Conservation (phyloP, 371 early-diverging fungal genomes). For the Mucor velutinosus region DNA sequence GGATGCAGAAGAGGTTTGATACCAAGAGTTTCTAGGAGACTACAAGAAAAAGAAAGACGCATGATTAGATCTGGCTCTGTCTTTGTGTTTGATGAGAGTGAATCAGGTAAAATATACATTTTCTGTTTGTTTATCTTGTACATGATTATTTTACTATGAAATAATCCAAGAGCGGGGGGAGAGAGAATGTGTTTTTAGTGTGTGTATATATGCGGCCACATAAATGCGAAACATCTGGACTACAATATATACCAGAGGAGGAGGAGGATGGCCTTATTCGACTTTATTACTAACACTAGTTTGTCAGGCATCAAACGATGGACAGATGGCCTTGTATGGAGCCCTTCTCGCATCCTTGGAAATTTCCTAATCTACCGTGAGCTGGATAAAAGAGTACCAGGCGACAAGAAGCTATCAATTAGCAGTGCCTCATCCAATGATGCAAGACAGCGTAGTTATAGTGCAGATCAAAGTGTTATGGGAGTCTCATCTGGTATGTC, state of each 20-base stretch:
- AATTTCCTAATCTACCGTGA: slow-evolving; percentile 71
- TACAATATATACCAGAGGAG: background rate
- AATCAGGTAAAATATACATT: slow-evolving; percentile 57
- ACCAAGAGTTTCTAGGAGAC: slow-evolving; percentile 66
- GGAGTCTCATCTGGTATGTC: slow-evolving; percentile 16
- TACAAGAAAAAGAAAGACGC: slow-evolving; percentile 71
- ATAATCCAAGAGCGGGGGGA: background rate
- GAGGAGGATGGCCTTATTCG: background rate
- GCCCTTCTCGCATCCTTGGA: slow-evolving; percentile 71
- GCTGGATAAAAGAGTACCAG: slow-evolving; percentile 47
- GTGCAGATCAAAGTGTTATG: slow-evolving; percentile 36
- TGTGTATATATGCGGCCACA: background rate
- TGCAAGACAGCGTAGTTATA: slow-evolving; percentile 33
- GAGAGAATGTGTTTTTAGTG: background rate
- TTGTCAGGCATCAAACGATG: slow-evolving; percentile 68
- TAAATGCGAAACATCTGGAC: slow-evolving; percentile 6
- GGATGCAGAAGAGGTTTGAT: slow-evolving; percentile 69
- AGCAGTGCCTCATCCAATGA: slow-evolving; percentile 30
- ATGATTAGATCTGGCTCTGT: slow-evolving; percentile 72
- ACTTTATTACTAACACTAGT: background rate
- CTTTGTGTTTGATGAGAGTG: slow-evolving; percentile 78
- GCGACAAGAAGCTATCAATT: slow-evolving; percentile 34
- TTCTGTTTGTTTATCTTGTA: background rate
- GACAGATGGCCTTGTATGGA: slow-evolving; percentile 78
- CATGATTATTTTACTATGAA: slow-evolving; percentile 1